Evolutionary conservation across 108 stramenopile genomes (phyloP), one percentile per base, ranked within the genome.

Genomic region (Skeletonema potamos): DNA sequence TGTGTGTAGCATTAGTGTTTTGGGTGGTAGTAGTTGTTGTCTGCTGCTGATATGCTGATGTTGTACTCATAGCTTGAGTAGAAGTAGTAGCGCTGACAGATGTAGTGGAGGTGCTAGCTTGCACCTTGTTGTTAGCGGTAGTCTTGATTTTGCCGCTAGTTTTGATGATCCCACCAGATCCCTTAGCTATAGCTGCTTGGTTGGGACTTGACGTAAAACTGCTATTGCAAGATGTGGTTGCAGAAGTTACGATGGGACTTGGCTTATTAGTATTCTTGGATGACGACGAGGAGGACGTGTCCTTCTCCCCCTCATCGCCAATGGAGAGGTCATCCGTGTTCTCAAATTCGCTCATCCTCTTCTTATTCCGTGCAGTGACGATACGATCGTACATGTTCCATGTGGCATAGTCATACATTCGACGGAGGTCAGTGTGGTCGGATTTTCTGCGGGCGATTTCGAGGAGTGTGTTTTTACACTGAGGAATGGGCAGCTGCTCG

Each of bases 381-480:
- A 72, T 72, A n/a, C 71, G 61, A 27, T 72, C 62, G 48, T 72
- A 72, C 71, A 72, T 72, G 8, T 72, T 72, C 71, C 71, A 72
- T 4, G 71, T 72, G 34, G 71, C 71, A 27, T 54, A 72, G 27
- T 72, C 71, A 54, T 72, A 72, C 71, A 72, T 72, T 26, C 62
- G 30, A 5, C 54, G 51, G 8, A 72, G 34, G 34, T 72, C 71
- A 1, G 29, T 51, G 1, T 51, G 48, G 22, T 51, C 48, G 0
- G 48, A 51, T 1, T 51, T 51, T 2, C 1, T 51, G 22, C 48
- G 48, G 2, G 48, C 48, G 22, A 51, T 51, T 51, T 51, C 48
- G 18, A 51, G 48, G 22, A 51, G 48, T 7, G 22, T 51, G 22
- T 20, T 22, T 51, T 51, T 22, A 51, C 48, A 51, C 22, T 51